Evolutionary conservation across 371 early-diverging fungal species (phyloP).

Genomic region (Cladochytrium tenue): DNA sequence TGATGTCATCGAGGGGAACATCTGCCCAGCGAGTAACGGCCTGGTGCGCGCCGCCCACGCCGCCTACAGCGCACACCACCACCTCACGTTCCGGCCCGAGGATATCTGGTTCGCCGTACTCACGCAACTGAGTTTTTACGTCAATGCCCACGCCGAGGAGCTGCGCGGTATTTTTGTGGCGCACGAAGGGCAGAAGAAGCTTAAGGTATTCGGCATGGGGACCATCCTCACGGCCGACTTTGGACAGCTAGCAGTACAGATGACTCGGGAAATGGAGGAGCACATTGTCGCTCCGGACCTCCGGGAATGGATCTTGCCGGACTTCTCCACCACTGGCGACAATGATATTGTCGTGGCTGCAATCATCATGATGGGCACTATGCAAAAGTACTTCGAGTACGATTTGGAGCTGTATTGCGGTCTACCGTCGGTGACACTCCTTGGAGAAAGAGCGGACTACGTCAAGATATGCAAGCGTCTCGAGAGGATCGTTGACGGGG

Average conservation of each 20-base stretch:
- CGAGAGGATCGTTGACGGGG: slow-evolving; percentile 7
- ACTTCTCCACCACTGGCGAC: slow-evolving; percentile 7
- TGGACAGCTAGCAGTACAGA: neutral
- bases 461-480: slow-evolving; percentile 1
- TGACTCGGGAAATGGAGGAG: slow-evolving; percentile 1
- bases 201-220: neutral
- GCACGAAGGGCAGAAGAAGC: slow-evolving; percentile 6
- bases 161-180: slow-evolving; percentile 6
- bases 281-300: neutral
- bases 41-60: slow-evolving; percentile 5
- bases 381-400: slow-evolving; percentile 9
- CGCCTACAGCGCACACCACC: slow-evolving; percentile 10
- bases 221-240: neutral
- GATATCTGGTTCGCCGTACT: slow-evolving; percentile 13
- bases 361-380: slow-evolving; percentile 6
- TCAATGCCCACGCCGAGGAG: slow-evolving; percentile 8
- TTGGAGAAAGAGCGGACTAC: slow-evolving; percentile 4
- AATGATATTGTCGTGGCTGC: slow-evolving; percentile 3
- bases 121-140: slow-evolving; percentile 2
- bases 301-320: slow-evolving; percentile 7
- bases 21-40: too few relatives aligned
- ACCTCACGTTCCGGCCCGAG: slow-evolving; percentile 11
- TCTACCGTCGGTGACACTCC: slow-evolving; percentile 6
- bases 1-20: too few relatives aligned
- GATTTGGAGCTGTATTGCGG: neutral